Conservation (phyloP, 495 filamentous ascomycete genomes). For the Cenococcum geophilum region DNA sequence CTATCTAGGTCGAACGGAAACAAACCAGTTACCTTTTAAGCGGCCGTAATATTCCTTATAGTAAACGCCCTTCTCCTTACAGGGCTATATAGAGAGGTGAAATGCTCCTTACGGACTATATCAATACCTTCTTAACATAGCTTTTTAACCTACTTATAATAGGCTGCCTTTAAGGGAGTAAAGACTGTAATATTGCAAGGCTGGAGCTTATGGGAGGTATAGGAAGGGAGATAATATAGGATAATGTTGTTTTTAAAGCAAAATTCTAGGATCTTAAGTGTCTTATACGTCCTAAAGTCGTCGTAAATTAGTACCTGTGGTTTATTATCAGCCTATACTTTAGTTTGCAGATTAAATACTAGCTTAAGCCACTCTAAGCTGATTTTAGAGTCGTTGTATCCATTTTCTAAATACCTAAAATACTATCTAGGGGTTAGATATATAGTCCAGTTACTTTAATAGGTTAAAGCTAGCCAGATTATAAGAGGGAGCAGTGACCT, state of each 20-base stretch:
- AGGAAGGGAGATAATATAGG: too few species aligned
- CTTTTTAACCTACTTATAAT: neutral
- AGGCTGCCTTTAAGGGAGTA: neutral
- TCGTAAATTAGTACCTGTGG: neutral
- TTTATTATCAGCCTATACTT: neutral
- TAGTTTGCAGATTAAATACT: constrained; percentile 8
- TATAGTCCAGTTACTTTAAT: too few species aligned
- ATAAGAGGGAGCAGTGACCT: too few species aligned
- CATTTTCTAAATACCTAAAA: too few species aligned
- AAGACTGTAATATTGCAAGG: neutral
- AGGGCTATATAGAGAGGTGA: neutral
- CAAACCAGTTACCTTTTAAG: constrained; percentile 4
- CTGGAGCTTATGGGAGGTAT: too few species aligned
- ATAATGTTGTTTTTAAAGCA: too few species aligned
- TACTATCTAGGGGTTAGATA: too few species aligned
- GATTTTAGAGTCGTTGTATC: too few species aligned
- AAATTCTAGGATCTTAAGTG: neutral
- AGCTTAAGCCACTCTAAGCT: too few species aligned
- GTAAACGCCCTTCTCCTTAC: neutral
- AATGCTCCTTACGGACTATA: neutral
- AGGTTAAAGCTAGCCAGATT: too few species aligned
- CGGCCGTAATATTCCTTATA: constrained; percentile 10
- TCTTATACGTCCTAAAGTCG: neutral
- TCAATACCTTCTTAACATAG: neutral
- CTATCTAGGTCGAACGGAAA: constrained; percentile 2